Evolutionary conservation across 768 basidiomycete species (phyloP).

Genomic region (Rhizopogon vulgaris): DNA sequence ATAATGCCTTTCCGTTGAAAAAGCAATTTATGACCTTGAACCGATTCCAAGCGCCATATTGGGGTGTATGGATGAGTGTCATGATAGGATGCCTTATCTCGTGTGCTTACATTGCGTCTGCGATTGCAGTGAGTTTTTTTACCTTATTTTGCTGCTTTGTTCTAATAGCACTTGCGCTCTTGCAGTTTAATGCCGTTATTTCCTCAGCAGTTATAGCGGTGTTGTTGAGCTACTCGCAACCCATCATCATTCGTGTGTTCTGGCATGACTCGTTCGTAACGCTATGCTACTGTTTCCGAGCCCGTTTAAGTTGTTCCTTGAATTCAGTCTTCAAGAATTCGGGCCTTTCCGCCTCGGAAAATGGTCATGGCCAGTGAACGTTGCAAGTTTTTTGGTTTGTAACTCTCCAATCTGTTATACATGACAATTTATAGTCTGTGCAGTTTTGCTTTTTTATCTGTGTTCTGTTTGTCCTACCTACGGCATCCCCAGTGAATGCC

Average conservation of each 20-base stretch:
- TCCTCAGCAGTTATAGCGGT: constrained; percentile 52
- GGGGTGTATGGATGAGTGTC: constrained; percentile 50
- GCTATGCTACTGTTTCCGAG: background rate
- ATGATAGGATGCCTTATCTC: constrained; percentile 49
- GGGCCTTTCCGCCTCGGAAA: constrained; percentile 49
- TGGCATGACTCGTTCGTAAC: constrained; percentile 43
- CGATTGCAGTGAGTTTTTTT: constrained; percentile 38
- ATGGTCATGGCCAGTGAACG: constrained; percentile 50
- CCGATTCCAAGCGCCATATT: constrained; percentile 46
- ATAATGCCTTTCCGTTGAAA: constrained; percentile 45
- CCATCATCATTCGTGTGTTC: constrained; percentile 51
- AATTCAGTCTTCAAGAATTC: constrained; percentile 36
- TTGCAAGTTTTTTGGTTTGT: constrained; percentile 37
- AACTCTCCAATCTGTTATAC: constrained; percentile 7
- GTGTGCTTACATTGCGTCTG: constrained; percentile 52
- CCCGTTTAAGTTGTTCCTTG: background rate
- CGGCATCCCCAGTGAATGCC: constrained; percentile 42
- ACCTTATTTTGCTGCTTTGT: background rate
- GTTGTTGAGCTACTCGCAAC: constrained; percentile 52
- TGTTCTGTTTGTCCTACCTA: constrained; percentile 49
- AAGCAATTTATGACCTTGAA: constrained; percentile 43
- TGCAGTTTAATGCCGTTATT: constrained; percentile 48
- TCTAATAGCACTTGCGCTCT: background rate
- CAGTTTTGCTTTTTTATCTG: constrained; percentile 50
- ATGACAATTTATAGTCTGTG: background rate